Base-by-base conservation (phyloP, 192 early-diverging fungal genomes). In the Irineochytrium annulatum region DNA sequence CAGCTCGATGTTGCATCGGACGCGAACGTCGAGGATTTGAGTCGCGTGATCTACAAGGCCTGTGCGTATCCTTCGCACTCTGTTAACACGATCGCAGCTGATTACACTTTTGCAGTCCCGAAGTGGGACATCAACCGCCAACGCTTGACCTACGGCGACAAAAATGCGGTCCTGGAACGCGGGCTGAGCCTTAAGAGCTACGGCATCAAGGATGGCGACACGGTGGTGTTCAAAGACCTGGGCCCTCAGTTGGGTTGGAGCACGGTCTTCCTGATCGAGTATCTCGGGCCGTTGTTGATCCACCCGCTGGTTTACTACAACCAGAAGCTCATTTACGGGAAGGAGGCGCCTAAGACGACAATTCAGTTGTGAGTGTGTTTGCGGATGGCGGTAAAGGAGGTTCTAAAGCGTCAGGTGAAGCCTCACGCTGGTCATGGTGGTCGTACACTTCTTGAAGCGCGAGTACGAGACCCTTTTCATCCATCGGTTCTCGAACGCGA, bases 231-330 rank as follows among this genome's bases (percentile, higher is more conserved):
- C 52, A 37, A 60, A 48, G 60, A 62, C 52, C 34, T 62, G 31
- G 87, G 92, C 8, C 90, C 90, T 16, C 95, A 98, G 73, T 87
- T 95, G 57, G 87, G 91, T 57, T 98, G 95, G 95, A 78, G 80
- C 55, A 91, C 89, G 19, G 93, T 95, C 45, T 98, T 95, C 63
- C 75, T 91, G 63, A 83, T 95, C 57, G 95, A 98, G 72, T 98
- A 98, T 52, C 63, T 86, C 37, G 95, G 95, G 37, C 95, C 95
- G 24, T 65, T 98, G 53, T 37, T 93, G 30, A 80, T 95, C 64
- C 92, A 98, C 56, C 84, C 87, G 30, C 61, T 98, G 30, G 79
- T 94, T 61, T 98, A 91, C 82, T 86, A 83, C 67, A 76, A 86
- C 31, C 78, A 78, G 19, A 69, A 63, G 14, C 29, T 86, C 35